These are phyloP conservation scores for Cornus florida DNA, from an alignment of 148 eudicot genomes.

Conservation along the genomic window DNA sequence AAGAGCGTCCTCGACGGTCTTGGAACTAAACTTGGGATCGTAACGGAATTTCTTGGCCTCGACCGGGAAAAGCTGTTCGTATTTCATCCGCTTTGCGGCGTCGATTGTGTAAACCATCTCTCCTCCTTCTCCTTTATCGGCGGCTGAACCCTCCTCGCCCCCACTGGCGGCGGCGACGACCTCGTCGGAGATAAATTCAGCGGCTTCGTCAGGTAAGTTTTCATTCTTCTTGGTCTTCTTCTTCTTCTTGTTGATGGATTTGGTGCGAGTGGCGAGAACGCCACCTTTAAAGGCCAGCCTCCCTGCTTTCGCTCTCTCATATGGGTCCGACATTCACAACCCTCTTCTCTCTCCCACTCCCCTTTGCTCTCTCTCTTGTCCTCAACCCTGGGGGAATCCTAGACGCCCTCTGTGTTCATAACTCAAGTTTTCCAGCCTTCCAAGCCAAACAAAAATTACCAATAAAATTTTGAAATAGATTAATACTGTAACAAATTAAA, in stretches of 20 bases:
- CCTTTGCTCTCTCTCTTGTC: not conserved
- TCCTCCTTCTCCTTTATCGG: not conserved
- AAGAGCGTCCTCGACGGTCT: conserved; percentile 76
- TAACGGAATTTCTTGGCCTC: conserved; percentile 83
- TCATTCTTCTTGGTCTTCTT: conserved; percentile 47
- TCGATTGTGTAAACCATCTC: conserved; percentile 77
- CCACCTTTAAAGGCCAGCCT: conserved; percentile 90
- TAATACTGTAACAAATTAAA: too few relatives aligned
- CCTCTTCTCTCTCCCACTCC: conserved; percentile 7
- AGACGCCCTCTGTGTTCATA: not conserved
- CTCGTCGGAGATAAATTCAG: conserved; percentile 15
- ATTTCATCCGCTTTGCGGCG: conserved; percentile 83
- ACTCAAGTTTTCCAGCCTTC: too few relatives aligned
- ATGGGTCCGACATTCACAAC: conserved; percentile 58
- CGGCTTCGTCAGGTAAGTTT: conserved; percentile 17
- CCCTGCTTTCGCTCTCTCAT: conserved; percentile 64
- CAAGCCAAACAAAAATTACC: too few relatives aligned
- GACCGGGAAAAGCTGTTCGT: conserved; percentile 86
- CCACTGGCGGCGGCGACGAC: conserved; percentile 9
- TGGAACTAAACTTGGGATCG: conserved; percentile 51
- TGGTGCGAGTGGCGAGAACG: conserved; percentile 49
- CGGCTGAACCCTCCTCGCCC: conserved; percentile 1
- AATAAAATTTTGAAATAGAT: too few relatives aligned
- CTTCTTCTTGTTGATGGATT: conserved; percentile 58
- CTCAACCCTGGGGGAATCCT: not conserved